Base-by-base conservation (phyloP, 2,329 filamentous ascomycete species). In the Aspergillus spinulosporus region DNA sequence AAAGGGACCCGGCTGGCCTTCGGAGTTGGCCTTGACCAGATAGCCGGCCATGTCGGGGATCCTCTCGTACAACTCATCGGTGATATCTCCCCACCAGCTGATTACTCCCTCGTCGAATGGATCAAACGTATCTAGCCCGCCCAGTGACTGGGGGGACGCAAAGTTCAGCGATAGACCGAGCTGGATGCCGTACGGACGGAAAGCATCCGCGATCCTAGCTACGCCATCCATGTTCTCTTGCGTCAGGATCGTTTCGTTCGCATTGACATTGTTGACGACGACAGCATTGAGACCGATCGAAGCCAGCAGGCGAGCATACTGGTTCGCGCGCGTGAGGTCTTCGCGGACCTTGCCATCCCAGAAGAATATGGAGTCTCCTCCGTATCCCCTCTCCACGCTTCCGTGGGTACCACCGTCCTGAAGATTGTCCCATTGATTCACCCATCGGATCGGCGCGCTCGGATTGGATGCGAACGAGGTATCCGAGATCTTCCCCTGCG, bases 351-450 rank as follows among this genome's bases (percentile, higher is more conserved):
- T 56, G 48, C 82, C 84, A 51, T 84, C 73, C 45, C 76, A 72
- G 71, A 89, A 90, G 73, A 89, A 90, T 53, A 89, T 87, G 0
- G 86, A 89, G 0, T 78, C 73, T 0, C 88, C 87, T 3, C 79
- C 87, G 62, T 87, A 90, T 14, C 87, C 87, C 52, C 87, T 77
- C 68, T 89, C 87, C 44, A 90, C 84, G 40, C 79, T 84, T 9
- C 86, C 74, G 56, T 87, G 47, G 2, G 47, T 49, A 3, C 47
- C 47, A 2, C 47, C 47, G 11, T 49, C 47, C 9, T 28, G 81
- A 68, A 89, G 75, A 61, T 90, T 89, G 66, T 90, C 86, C 87
- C 87, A 90, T 61, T 90, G 82, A 64, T 90, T 89, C 0, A 84
- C 81, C 87, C 87, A 89, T 60, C 87, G 80, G 42, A 90, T 82